phyloP scores from a whole-genome alignment of 2,329 filamentous ascomycete genomes.

The Aspergillus cejpii region DNA sequence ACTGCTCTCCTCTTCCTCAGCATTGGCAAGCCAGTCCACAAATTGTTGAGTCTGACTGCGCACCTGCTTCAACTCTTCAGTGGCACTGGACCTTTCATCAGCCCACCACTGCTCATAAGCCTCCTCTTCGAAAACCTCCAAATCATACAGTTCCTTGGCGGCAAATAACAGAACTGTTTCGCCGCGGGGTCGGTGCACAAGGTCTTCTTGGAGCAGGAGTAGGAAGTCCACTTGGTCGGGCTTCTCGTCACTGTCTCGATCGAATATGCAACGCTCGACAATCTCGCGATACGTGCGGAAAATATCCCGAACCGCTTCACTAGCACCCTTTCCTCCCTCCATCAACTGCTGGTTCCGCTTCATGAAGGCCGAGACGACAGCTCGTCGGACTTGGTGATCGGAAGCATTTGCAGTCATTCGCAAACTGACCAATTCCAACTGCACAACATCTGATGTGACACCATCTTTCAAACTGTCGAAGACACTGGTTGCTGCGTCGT shows the following conservation, averaged over 20 bases:
- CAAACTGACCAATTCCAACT: slow-evolving; percentile 89
- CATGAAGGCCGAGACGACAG: slow-evolving; percentile 78
- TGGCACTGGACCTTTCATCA: slow-evolving; percentile 61
- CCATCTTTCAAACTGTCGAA: slow-evolving; percentile 73
- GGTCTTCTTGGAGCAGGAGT: slow-evolving; percentile 71
- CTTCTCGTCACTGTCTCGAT: slow-evolving; percentile 47
- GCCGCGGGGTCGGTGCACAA: slow-evolving; percentile 58
- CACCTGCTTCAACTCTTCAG: slow-evolving; percentile 62
- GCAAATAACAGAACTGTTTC: slow-evolving; percentile 66
- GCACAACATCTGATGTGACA: slow-evolving; percentile 71
- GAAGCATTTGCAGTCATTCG: slow-evolving; percentile 86
- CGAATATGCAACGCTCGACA: slow-evolving; percentile 54
- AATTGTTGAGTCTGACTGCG: slow-evolving; percentile 68
- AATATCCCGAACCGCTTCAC: slow-evolving; percentile 58
- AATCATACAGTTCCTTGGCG: slow-evolving; percentile 75
- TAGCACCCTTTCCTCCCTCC: slow-evolving; percentile 51
- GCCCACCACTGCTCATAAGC: slow-evolving; percentile 85
- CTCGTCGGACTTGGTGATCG: slow-evolving; percentile 77
- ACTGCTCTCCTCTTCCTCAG: slow-evolving; percentile 61
- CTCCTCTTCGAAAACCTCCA: slow-evolving; percentile 83
- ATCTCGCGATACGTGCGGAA: slow-evolving; percentile 60
- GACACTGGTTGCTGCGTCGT: slow-evolving; percentile 80
- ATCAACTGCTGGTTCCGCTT: slow-evolving; percentile 69
- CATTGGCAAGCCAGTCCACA: slow-evolving; percentile 77
- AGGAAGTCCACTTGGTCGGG: slow-evolving; percentile 79